phyloP scores from a whole-genome alignment of 169 alveolate genomes.

The Fabrea salina region DNA sequence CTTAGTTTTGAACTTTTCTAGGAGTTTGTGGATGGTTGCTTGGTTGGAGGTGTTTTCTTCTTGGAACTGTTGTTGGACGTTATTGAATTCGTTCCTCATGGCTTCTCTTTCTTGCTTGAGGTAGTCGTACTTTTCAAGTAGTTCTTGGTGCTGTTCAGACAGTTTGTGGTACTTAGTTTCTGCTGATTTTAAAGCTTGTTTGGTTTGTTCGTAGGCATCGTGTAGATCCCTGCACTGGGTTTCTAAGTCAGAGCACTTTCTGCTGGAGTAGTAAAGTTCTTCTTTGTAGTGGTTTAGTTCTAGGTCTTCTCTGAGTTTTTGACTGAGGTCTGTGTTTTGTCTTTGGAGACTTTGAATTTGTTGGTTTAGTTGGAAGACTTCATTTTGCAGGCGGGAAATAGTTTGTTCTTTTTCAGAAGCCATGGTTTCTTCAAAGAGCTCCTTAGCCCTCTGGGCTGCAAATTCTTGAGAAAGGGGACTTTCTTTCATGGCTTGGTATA shows the following conservation, averaged over 20 bases:
- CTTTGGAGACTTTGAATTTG: not conserved
- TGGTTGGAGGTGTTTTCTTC: not conserved
- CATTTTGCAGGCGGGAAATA: not conserved
- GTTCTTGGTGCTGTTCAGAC: too few species aligned
- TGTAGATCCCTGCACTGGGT: not conserved
- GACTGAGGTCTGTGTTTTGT: not conserved
- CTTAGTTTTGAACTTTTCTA: not conserved
- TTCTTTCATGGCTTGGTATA: conserved; percentile 24
- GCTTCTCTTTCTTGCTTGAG: too few species aligned
- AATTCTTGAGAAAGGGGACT: conserved; percentile 10
- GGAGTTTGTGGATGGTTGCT: not conserved
- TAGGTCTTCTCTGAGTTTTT: not conserved
- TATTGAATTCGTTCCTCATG: too few species aligned
- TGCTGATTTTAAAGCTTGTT: too few species aligned
- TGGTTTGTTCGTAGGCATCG: too few species aligned
- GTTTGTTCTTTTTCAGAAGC: conserved; percentile 21
- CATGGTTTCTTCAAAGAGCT: conserved; percentile 8
- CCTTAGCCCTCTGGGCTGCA: conserved; percentile 23
- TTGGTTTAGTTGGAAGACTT: not conserved
- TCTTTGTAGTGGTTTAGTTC: not conserved
- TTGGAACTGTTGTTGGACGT: not conserved
- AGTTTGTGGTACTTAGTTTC: too few species aligned
- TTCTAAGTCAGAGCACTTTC: not conserved
- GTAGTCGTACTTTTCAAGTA: too few species aligned
- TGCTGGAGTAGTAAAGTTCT: not conserved